Conservation (phyloP, 768 basidiomycete genomes). For the Gelatoporia subvermispora region DNA sequence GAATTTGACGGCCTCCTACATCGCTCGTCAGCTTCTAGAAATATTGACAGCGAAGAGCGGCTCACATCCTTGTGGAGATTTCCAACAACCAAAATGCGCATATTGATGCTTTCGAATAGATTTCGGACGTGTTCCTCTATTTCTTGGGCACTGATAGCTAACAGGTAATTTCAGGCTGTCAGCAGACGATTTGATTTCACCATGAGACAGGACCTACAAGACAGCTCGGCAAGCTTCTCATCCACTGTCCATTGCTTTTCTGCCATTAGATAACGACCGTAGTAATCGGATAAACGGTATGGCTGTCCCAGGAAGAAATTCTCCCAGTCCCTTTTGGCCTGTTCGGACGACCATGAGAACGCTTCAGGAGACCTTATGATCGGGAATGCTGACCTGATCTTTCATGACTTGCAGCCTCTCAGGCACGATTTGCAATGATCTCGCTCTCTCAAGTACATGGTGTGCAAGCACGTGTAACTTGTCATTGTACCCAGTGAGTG, state of each 20-base stretch:
- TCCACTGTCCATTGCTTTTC: slow-evolving; percentile 71
- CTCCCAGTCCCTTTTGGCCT: slow-evolving; percentile 75
- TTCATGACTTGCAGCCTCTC: slow-evolving; percentile 77
- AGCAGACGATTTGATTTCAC: not conserved
- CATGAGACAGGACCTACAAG: slow-evolving; percentile 13
- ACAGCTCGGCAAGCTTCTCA: slow-evolving; percentile 73
- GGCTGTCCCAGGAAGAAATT: slow-evolving; percentile 88
- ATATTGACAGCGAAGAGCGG: not conserved
- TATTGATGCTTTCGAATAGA: slow-evolving; percentile 59
- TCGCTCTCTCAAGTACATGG: slow-evolving; percentile 66
- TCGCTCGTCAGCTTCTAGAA: not conserved
- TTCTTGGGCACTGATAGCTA: slow-evolving; percentile 71
- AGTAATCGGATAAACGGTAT: slow-evolving; percentile 75
- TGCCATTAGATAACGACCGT: slow-evolving; percentile 62
- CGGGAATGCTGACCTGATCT: slow-evolving; percentile 57
- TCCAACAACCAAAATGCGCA: slow-evolving; percentile 74
- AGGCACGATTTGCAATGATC: slow-evolving; percentile 56
- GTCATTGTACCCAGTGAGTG: slow-evolving; percentile 86
- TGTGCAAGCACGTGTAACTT: slow-evolving; percentile 73
- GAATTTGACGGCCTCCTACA: slow-evolving; percentile 72
- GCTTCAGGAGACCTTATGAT: not conserved
- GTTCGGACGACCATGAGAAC: not conserved
- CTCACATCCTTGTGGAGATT: slow-evolving; percentile 82
- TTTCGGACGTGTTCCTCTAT: slow-evolving; percentile 55
- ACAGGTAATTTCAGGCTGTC: not conserved